phyloP scores from a whole-genome alignment of 495 filamentous ascomycete genomes.

The Aspergillus cristatus region DNA sequence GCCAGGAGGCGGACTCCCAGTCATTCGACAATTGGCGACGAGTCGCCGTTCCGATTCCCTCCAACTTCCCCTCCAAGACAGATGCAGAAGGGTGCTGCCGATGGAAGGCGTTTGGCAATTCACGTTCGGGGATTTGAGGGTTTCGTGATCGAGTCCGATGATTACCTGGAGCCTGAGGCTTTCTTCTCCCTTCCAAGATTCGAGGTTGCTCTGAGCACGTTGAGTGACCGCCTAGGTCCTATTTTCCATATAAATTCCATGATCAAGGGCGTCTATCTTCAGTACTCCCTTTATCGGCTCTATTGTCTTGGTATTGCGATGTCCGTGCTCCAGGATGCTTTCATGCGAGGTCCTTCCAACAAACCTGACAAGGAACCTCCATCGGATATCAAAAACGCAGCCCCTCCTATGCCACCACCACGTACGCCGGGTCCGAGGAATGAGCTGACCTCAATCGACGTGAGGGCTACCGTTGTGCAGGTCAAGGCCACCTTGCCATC shows the following conservation, averaged over 20 bases:
- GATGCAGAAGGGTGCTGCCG: constrained; percentile 50
- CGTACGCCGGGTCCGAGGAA: constrained; percentile 24
- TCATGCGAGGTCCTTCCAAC: constrained; percentile 39
- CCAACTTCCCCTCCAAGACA: constrained; percentile 54
- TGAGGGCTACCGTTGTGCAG: constrained; percentile 70
- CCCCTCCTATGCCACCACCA: constrained; percentile 16
- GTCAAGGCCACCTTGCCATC: constrained; percentile 80
- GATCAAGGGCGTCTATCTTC: constrained; percentile 64
- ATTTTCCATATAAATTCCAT: constrained; percentile 80
- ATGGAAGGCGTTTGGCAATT: constrained; percentile 73
- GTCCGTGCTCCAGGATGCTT: constrained; percentile 65
- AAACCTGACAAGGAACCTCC: not conserved
- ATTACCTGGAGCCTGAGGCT: constrained; percentile 74
- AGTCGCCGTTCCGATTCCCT: constrained; percentile 44
- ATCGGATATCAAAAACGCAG: not conserved
- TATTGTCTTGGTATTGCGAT: constrained; percentile 80
- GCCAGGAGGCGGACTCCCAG: constrained; percentile 46
- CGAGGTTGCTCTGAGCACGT: constrained; percentile 76
- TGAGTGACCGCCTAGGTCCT: constrained; percentile 75
- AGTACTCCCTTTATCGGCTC: constrained; percentile 91
- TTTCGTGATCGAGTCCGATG: constrained; percentile 78
- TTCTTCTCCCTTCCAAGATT: constrained; percentile 81
- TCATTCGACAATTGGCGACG: constrained; percentile 43
- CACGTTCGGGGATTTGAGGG: constrained; percentile 77
- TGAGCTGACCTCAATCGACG: constrained; percentile 73